Evolutionary conservation across 768 basidiomycete genomes (phyloP).

Genomic region (Plicaturopsis crispa): DNA sequence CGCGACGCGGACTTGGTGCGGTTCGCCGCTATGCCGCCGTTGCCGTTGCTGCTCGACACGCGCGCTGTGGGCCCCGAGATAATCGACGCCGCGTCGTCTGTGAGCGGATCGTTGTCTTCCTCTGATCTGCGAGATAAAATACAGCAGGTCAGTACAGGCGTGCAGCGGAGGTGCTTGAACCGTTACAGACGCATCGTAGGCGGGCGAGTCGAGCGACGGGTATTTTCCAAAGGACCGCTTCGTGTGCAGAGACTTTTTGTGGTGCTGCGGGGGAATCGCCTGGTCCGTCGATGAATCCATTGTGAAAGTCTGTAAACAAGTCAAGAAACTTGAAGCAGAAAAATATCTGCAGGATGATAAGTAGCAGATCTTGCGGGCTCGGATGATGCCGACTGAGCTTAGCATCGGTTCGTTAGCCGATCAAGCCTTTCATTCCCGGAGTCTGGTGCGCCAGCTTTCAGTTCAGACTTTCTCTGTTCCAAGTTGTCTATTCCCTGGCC

Average conservation of each 20-base stretch:
- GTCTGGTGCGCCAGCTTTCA: no score
- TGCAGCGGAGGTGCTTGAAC: no score
- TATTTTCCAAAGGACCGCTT: conserved; percentile 71
- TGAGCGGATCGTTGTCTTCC: conserved; percentile 83
- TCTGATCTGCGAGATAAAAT: conserved; percentile 49
- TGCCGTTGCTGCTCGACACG: conserved; percentile 9
- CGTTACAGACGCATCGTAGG: conserved; percentile 60
- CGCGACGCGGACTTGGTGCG: conserved; percentile 14
- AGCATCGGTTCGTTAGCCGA: no score
- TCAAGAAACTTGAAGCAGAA: no score
- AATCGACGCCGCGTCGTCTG: conserved; percentile 61
- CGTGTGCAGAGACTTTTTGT: conserved; percentile 23
- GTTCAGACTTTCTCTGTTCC: no score
- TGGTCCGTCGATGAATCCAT: conserved; percentile 18
- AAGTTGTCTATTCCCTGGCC: no score
- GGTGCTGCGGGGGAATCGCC: conserved; percentile 14
- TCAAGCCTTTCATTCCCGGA: no score
- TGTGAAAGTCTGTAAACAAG: no score
- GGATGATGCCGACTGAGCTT: no score
- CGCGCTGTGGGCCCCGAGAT: conserved; percentile 34
- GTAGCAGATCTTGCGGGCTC: no score
- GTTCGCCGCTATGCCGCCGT: conserved; percentile 15
- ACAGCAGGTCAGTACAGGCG: conserved; percentile 13
- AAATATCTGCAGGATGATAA: no score
- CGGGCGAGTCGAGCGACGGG: conserved; percentile 59